Evolutionary conservation across 2,329 filamentous ascomycete genomes (phyloP), one percentile per base, ranked within the genome.

Genomic region (Clarireedia sp.): DNA sequence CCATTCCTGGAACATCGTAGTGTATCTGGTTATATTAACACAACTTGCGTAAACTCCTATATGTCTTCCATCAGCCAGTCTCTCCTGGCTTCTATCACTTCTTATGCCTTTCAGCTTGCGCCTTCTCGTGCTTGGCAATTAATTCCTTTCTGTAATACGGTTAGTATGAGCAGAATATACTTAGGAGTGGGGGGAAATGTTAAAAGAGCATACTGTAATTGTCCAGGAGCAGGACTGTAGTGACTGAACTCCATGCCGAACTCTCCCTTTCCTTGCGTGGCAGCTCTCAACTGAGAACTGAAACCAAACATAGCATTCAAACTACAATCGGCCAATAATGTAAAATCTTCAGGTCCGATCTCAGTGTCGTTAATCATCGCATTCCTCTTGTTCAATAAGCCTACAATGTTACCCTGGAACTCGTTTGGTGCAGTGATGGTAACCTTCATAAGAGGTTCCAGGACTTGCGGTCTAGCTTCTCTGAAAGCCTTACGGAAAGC

Each of bases 201-300:
- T 54, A 10, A n/a, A 17, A 37, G 45, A 60, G 82, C 85, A 70
- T 85, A 88, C 86, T 99, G 94, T 71, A 97, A 71, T 69, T 97
- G 91, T 66, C 83, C 82, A 48, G 91, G 87, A 57, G 94, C 90
- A 51, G 90, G 79, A 51, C 88, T 84, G 68, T 99, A 99, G 75
- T 97, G 94, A 72, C 88, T 94, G 68, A 99, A 99, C 74, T 99
- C 94, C 94, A 99, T 97, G 67, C 82, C 87, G 70, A 96, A 99
- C 76, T 99, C 94, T 67, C 94, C 94, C 80, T 99, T 99, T 60
- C 94, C 94, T 75, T 99, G 94, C 2, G 91, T 97, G 21, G 91
- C 89, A 14, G 94, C 94, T 65, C 94, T 82, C 63, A 99, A 74
- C 73, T 96, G 89, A 43, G 86, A 89, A 67, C 86, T 91, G 75